Evolutionary conservation across 768 basidiomycete genomes (phyloP), one percentile per base, ranked within the genome.

Genomic region (Termitomyces heimii): DNA sequence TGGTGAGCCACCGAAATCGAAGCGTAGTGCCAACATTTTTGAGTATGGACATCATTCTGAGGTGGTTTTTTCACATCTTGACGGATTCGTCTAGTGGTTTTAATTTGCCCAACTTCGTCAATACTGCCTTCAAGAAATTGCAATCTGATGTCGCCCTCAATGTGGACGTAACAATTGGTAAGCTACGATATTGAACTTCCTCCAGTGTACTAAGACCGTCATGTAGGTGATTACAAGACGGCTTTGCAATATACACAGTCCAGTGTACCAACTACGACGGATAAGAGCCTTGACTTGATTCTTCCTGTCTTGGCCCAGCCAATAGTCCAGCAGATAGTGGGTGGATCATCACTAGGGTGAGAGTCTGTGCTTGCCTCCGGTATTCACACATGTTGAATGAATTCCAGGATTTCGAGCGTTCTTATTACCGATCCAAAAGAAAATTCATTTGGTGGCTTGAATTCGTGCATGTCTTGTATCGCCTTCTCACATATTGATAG

Each of bases 311-410:
- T 91, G 56, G 88, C 88, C 0, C 75, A 81, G 53, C 88, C 88
- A 4, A 88, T 91, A 55, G 88, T 90, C 5, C 86, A 89, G 67
- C 82, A 80, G 59, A 78, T 90, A 55, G 85, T 90, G 42, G 74
- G 77, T 5, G 81, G 75, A 18, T 80, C 85, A 18, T 67, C 73
- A 8, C 67, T 89, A 49, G 78, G 81, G 85, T 84, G 59, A 16
- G 71, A 60, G 35, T 5, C 5, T 28, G 34, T 20, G 39, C 39
- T 31, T 60, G 57, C 3, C 45, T 45, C 18, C 9, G 37, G 10
- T 18, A 20, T 54, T 20, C n/a, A 20, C 18, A 56, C 12, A 46
- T 54, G 52, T 31, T 43, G 43, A 39, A 46, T 26, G 22, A 40
- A 31, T 20, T 43, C 5, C 60, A 85, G 84, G 18, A 72, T 90